A percentile compares a stretch with the other conserved stretches of the same genome.
Conservation (phyloP, 345 rosid genomes). For the Bruguiera sexangula region DNA sequence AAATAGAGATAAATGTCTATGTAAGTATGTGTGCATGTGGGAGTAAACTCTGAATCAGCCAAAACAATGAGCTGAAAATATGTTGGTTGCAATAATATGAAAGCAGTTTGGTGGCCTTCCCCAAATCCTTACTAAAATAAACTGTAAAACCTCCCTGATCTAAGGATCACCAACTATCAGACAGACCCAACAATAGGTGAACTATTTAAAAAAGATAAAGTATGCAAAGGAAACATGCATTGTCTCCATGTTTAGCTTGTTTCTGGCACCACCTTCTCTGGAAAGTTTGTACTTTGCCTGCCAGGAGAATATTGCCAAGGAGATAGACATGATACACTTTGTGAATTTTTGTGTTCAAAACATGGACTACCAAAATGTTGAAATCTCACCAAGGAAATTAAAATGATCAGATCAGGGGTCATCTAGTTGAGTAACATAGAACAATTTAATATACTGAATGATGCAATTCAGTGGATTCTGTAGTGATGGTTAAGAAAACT, state of each 20-base stretch:
- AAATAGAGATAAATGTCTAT: too few relatives aligned
- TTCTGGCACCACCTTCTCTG: slow-evolving; percentile 57
- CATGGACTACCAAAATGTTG: too few relatives aligned
- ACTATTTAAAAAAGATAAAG: slow-evolving; percentile 14
- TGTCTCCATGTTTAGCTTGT: slow-evolving; percentile 67
- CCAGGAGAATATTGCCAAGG: slow-evolving; percentile 14
- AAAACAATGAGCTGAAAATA: too few relatives aligned
- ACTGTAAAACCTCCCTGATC: not conserved
- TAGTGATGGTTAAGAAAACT: not conserved
- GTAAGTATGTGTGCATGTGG: too few relatives aligned
- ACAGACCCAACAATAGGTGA: not conserved
- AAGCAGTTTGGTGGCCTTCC: too few relatives aligned
- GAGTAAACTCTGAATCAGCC: too few relatives aligned
- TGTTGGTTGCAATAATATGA: too few relatives aligned
- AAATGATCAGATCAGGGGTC: too few relatives aligned
- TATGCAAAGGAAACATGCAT: slow-evolving; percentile 50
- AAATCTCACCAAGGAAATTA: not conserved
- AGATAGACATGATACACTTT: slow-evolving; percentile 16
- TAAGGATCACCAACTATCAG: not conserved
- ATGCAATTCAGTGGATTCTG: slow-evolving; percentile 5
- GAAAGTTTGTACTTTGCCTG: slow-evolving; percentile 75
- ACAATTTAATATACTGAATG: not conserved
- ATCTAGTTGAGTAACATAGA: too few relatives aligned
- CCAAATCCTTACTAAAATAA: too few relatives aligned
- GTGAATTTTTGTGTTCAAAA: not conserved